Evolutionary conservation across 2,329 filamentous ascomycete genomes (phyloP).

Genomic region (Paraconiothyrium brasiliense): DNA sequence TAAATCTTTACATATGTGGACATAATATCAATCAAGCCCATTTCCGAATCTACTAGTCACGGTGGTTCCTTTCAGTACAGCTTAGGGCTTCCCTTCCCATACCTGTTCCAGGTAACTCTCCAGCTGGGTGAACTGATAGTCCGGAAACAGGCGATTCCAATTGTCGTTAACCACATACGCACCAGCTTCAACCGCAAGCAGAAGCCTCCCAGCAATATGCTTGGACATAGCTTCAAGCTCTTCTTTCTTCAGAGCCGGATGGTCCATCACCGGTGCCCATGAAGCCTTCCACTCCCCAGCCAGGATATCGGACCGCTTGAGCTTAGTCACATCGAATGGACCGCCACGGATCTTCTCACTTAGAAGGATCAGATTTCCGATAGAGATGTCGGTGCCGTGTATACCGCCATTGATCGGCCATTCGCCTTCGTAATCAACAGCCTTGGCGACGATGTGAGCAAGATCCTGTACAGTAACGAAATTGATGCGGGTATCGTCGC

Average conservation of each 20-base stretch:
- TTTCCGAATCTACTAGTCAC: too few relatives aligned
- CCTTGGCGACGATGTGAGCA: constrained; percentile 25
- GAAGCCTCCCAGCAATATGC: constrained; percentile 49
- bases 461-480: constrained; percentile 33
- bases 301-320: constrained; percentile 58
- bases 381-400: constrained; percentile 18
- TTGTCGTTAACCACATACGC: constrained; percentile 54
- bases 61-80: not conserved
- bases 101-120: constrained; percentile 50
- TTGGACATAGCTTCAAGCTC: constrained; percentile 44
- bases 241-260: constrained; percentile 45
- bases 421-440: constrained; percentile 29
- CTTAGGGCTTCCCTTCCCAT: constrained; percentile 47
- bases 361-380: constrained; percentile 23
- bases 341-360: constrained; percentile 45
- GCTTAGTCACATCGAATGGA: constrained; percentile 53
- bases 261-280: constrained; percentile 48
- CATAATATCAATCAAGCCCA: too few relatives aligned
- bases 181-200: constrained; percentile 51
- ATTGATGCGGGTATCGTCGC: constrained; percentile 45
- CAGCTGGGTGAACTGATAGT: constrained; percentile 51
- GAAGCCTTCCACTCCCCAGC: constrained; percentile 49
- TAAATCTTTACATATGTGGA: too few relatives aligned
- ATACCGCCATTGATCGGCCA: constrained; percentile 35
- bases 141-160: constrained; percentile 55